Conservation (phyloP, 495 filamentous ascomycete genomes). For the Tuber microsphaerosporum region DNA sequence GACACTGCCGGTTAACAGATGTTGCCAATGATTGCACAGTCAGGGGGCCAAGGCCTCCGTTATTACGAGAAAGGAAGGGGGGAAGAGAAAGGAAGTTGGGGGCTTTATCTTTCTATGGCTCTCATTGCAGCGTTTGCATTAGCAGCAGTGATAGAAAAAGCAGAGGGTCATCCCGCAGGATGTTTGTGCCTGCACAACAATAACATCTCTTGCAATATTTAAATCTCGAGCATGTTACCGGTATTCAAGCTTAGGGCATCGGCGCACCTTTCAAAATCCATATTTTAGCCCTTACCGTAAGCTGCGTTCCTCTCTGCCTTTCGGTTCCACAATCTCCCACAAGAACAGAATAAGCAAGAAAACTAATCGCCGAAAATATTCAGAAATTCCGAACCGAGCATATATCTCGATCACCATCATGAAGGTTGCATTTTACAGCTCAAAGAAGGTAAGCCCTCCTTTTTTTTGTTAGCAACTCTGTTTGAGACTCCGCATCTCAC, state of each 20-base stretch:
- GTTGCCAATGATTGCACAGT: neutral
- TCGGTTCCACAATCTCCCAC: neutral
- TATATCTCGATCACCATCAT: conserved; percentile 10
- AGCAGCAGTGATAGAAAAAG: neutral
- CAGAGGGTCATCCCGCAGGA: neutral
- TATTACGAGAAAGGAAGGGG: neutral
- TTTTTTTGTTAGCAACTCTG: neutral
- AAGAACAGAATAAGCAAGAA: neutral
- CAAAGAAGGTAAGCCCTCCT: conserved; percentile 34
- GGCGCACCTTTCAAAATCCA: neutral
- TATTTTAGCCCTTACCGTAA: neutral
- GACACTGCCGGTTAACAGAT: neutral
- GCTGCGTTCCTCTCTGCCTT: neutral
- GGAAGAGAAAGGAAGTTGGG: neutral
- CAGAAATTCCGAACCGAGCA: neutral
- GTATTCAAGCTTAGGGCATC: neutral
- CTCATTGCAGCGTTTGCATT: neutral
- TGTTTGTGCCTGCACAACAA: neutral
- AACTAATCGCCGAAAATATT: neutral
- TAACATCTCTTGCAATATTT: neutral
- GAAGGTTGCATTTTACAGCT: conserved; percentile 40
- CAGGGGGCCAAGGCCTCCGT: neutral
- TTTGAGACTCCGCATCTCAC: neutral
- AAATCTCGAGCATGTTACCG: neutral
- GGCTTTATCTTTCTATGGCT: neutral